These are phyloP conservation scores for Barbatosphaeria neglecta DNA, from an alignment of 495 filamentous ascomycete genomes.

Conservation along the genomic window DNA sequence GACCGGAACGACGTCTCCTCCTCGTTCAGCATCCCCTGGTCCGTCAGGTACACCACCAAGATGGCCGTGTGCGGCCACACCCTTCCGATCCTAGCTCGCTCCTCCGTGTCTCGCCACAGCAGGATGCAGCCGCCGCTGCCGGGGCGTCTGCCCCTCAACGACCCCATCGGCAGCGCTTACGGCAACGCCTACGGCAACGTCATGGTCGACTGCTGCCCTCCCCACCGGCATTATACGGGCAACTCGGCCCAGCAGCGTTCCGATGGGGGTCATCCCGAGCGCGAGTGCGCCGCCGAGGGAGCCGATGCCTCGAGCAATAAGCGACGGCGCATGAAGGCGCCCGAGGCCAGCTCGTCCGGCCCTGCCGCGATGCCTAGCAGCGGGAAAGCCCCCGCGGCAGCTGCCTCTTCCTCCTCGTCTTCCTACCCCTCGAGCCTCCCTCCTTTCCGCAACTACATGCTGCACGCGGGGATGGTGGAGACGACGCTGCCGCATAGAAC, in stretches of 20 bases:
- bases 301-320: not conserved
- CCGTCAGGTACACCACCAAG: not conserved
- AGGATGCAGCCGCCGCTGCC: conserved; percentile 21
- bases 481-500: not conserved
- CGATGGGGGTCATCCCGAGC: not conserved
- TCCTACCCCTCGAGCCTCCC: too few species aligned
- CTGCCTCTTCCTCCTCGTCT: too few species aligned
- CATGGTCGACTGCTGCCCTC: not conserved
- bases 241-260: too few species aligned
- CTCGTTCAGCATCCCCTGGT: not conserved
- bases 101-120: conserved; percentile 14
- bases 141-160: conserved; percentile 19
- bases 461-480: not conserved
- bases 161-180: conserved; percentile 8
- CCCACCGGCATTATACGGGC: not conserved
- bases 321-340: not conserved
- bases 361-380: not conserved
- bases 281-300: not conserved
- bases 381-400: not conserved
- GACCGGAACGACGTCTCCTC: conserved; percentile 19
- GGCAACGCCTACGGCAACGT: not conserved
- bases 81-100: conserved; percentile 28
- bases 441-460: not conserved
- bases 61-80: conserved; percentile 11
- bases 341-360: not conserved